Percentiles rank a stretch among this genome's conserved stretches.
phyloP scores from a whole-genome alignment of 163 green algal genomes.

The Trebouxia gelatinosa region DNA sequence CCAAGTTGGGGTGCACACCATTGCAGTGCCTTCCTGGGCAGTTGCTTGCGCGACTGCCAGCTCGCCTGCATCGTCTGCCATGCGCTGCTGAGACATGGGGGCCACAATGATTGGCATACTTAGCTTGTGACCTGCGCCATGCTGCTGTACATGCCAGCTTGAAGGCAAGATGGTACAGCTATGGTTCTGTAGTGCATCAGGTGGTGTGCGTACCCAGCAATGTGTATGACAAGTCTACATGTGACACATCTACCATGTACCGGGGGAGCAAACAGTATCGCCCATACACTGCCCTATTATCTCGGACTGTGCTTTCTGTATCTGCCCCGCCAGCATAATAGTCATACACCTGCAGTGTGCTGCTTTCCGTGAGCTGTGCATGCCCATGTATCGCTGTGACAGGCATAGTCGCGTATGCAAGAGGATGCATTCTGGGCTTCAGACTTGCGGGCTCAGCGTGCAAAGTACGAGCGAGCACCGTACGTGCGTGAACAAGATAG shows the following conservation, averaged over 20 bases:
- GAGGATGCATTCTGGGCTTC: background rate
- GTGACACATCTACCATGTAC: slow-evolving; percentile 78
- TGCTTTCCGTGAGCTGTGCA: no score
- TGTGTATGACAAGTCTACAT: slow-evolving; percentile 58
- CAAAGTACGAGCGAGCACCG: no score
- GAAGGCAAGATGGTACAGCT: no score
- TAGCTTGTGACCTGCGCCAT: slow-evolving; percentile 35
- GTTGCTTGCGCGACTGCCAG: slow-evolving; percentile 67
- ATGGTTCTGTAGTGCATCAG: no score
- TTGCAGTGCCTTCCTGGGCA: slow-evolving; percentile 57
- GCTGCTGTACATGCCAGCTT: background rate
- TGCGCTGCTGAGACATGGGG: slow-evolving; percentile 89
- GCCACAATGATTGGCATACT: slow-evolving; percentile 81
- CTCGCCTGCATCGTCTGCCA: slow-evolving; percentile 81
- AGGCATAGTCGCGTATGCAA: background rate
- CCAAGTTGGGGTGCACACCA: no score
- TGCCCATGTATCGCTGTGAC: background rate
- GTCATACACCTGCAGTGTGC: slow-evolving; percentile 41
- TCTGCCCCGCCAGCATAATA: slow-evolving; percentile 75
- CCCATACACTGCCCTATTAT: slow-evolving; percentile 68
- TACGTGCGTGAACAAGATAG: no score
- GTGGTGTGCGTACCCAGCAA: slow-evolving; percentile 57
- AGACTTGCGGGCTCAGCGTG: background rate
- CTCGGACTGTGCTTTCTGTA: slow-evolving; percentile 59
- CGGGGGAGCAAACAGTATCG: slow-evolving; percentile 76